phyloP scores from a whole-genome alignment of 257 asterid genomes.

The Cynanchum wilfordii region DNA sequence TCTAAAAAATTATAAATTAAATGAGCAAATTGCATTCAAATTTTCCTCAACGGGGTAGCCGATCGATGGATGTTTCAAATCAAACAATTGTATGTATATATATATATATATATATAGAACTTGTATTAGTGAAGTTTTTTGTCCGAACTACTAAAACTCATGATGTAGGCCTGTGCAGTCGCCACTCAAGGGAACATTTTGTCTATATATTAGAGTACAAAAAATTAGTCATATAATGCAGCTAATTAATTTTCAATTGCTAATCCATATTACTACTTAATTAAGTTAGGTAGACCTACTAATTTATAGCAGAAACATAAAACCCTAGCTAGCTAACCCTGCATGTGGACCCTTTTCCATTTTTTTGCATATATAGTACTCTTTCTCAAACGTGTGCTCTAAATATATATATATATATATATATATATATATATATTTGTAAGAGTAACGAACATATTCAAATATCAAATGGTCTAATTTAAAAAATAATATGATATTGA shows the following conservation, averaged over 20 bases:
- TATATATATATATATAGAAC: neutral
- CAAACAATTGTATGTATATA: neutral
- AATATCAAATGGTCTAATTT: too few species aligned
- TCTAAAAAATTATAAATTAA: too few species aligned
- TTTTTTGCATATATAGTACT: neutral
- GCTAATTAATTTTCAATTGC: slow-evolving; percentile 11
- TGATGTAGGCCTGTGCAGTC: slow-evolving; percentile 24
- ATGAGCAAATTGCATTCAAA: too few species aligned
- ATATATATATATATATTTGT: too few species aligned
- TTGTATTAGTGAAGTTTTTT: neutral
- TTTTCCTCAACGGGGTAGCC: too few species aligned
- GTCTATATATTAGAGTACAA: slow-evolving; percentile 29
- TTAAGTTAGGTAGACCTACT: slow-evolving; percentile 31
- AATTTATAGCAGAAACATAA: slow-evolving; percentile 8
- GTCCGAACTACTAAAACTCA: neutral
- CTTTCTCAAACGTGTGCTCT: slow-evolving; percentile 23
- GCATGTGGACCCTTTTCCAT: slow-evolving; percentile 17
- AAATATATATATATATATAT: too few species aligned
- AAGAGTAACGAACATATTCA: too few species aligned
- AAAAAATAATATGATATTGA: too few species aligned
- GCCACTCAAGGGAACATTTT: slow-evolving; percentile 29
- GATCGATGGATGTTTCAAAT: neutral
- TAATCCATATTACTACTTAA: neutral
- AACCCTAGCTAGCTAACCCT: slow-evolving; percentile 1
- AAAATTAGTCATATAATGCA: slow-evolving; percentile 8